Percentiles rank a stretch among this genome's conserved stretches.
These are phyloP conservation scores for Verticillium longisporum DNA, from an alignment of 2,329 filamentous ascomycete genomes.

Conservation along the genomic window DNA sequence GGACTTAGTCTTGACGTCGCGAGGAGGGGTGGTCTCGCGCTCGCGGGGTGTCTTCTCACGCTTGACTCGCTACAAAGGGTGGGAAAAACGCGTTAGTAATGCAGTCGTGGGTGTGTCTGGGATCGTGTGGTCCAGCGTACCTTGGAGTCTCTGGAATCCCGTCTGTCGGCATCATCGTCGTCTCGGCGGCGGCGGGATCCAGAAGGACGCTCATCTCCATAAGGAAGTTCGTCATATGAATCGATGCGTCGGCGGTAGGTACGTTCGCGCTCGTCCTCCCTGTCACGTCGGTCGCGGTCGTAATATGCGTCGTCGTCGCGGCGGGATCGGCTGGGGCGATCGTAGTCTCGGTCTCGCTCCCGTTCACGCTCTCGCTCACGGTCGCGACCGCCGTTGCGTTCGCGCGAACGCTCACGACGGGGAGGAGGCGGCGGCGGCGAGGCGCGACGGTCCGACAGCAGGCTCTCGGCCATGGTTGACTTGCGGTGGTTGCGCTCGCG, in stretches of 20 bases:
- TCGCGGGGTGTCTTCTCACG: constrained; percentile 45
- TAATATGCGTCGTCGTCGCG: constrained; percentile 64
- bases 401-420: constrained; percentile 27
- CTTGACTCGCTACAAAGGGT: constrained; percentile 41
- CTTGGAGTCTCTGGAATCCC: constrained; percentile 63
- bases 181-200: constrained; percentile 67
- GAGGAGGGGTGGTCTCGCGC: constrained; percentile 55
- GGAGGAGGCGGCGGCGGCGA: constrained; percentile 31
- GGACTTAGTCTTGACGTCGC: constrained; percentile 52
- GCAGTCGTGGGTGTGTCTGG: background rate
- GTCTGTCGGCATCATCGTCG: constrained; percentile 68
- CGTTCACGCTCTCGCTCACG: constrained; percentile 25
- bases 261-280: constrained; percentile 85
- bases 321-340: constrained; percentile 43
- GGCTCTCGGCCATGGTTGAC: constrained; percentile 59
- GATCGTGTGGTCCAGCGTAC: constrained; percentile 25
- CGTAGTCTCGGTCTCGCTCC: constrained; percentile 37
- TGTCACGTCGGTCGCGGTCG: constrained; percentile 78
- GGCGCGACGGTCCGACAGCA: constrained; percentile 46
- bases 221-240: constrained; percentile 82
- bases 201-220: constrained; percentile 68
- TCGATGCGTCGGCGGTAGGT: constrained; percentile 77
- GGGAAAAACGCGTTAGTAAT: constrained; percentile 17
- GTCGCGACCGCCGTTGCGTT: constrained; percentile 24
- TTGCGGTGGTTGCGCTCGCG: constrained; percentile 92